phyloP scores from a whole-genome alignment of 139 green algal species.

The Micractinium conductrix region DNA sequence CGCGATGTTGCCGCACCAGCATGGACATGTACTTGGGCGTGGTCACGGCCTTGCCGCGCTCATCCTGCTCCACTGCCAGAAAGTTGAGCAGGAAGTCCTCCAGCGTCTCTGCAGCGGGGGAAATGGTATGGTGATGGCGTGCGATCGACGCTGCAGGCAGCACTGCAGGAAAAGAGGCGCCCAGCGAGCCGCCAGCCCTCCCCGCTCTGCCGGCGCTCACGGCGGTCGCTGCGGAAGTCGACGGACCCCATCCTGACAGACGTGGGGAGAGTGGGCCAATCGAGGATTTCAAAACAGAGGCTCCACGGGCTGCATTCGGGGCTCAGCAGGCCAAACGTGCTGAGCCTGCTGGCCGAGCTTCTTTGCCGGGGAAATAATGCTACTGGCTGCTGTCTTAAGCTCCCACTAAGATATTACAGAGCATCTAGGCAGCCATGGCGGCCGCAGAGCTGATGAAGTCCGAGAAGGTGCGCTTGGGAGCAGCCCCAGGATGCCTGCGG shows the following conservation, averaged over 20 bases:
- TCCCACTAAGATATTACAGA: too few relatives aligned
- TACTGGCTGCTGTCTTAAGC: too few relatives aligned
- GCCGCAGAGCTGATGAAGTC: constrained; percentile 44
- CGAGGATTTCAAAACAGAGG: too few relatives aligned
- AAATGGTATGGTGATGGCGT: too few relatives aligned
- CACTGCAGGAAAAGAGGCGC: background rate
- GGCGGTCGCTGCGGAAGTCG: constrained; percentile 13
- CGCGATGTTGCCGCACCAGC: constrained; percentile 71
- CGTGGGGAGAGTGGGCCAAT: too few relatives aligned
- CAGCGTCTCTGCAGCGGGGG: constrained; percentile 45
- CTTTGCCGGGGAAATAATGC: too few relatives aligned
- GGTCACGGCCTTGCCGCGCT: constrained; percentile 16
- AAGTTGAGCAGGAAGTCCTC: constrained; percentile 72
- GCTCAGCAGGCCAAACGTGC: too few relatives aligned
- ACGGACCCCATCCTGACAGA: background rate
- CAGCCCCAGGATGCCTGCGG: background rate
- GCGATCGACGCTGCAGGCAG: too few relatives aligned
- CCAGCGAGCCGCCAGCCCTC: background rate
- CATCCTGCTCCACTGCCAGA: constrained; percentile 27
- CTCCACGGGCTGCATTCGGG: too few relatives aligned
- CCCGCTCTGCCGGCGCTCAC: background rate
- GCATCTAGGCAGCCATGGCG: too few relatives aligned
- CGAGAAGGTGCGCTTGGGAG: constrained; percentile 31
- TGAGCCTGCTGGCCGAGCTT: too few relatives aligned
- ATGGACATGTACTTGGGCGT: constrained; percentile 66